Evolutionary conservation across 2,329 filamentous ascomycete species (phyloP).

Genomic region (Aspergillus ochraceus): DNA sequence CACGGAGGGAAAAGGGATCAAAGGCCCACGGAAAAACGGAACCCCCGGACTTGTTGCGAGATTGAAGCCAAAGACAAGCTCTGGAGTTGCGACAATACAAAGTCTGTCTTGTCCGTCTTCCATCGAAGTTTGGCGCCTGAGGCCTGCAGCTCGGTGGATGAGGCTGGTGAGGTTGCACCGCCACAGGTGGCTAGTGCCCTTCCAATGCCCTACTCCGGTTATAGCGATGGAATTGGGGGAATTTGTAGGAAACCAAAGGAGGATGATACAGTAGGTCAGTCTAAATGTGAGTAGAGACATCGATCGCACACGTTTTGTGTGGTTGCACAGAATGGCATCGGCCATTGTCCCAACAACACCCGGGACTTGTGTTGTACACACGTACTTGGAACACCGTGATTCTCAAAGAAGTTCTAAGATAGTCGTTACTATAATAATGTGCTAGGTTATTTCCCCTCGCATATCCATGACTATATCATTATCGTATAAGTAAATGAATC

Average conservation of each 20-base stretch:
- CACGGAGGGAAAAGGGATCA: neutral
- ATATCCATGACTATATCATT: neutral
- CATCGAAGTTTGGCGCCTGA: constrained; percentile 11
- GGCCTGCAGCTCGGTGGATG: constrained; percentile 8
- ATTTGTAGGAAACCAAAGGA: no score
- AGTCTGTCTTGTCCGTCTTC: constrained; percentile 12
- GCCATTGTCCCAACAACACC: no score
- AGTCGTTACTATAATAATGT: neutral
- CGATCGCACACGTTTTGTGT: no score
- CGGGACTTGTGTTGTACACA: no score
- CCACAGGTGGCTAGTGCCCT: constrained; percentile 21
- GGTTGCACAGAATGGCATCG: no score
- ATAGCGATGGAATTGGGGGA: neutral
- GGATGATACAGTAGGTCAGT: no score
- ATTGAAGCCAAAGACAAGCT: neutral
- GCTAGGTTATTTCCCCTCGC: neutral
- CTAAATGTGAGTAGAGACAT: no score
- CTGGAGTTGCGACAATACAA: constrained; percentile 1
- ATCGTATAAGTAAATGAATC: neutral
- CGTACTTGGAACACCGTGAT: no score
- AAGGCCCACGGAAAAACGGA: constrained; percentile 8
- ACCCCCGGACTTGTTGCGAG: neutral
- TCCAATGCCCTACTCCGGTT: neutral
- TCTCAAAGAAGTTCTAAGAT: neutral
- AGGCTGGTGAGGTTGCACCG: constrained; percentile 26